Evolutionary conservation across 441 rosid species (phyloP).

Genomic region (Arabidopsis lyrata): DNA sequence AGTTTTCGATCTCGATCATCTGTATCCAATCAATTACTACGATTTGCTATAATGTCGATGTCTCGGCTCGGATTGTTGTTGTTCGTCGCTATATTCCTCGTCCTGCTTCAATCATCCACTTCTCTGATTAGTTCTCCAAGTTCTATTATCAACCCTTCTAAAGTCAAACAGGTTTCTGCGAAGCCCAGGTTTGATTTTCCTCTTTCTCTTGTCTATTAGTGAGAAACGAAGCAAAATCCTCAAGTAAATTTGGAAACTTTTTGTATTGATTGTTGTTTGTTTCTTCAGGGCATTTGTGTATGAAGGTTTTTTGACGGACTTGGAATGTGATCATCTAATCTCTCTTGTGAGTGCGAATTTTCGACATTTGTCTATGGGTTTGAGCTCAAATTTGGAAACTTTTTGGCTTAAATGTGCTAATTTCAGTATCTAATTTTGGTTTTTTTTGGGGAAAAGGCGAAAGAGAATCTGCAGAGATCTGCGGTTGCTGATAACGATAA

Average conservation of each 20-base stretch:
- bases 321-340: conserved; percentile 94
- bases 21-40: conserved; percentile 39
- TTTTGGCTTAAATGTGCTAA: not conserved
- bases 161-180: conserved; percentile 90
- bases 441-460: conserved; percentile 56
- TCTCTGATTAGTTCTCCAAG: conserved; percentile 54
- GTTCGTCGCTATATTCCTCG: conserved; percentile 50
- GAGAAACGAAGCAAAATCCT: not conserved
- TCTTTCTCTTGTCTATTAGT: not conserved
- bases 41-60: conserved; percentile 33
- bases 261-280: not conserved
- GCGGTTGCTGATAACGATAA: conserved; percentile 93
- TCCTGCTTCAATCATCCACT: conserved; percentile 51
- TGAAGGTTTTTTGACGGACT: conserved; percentile 85
- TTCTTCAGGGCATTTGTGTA: conserved; percentile 83
- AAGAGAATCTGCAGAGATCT: conserved; percentile 88
- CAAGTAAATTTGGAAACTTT: conserved; percentile 18
- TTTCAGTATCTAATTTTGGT: conserved; percentile 4
- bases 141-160: conserved; percentile 80
- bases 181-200: conserved; percentile 71
- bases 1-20: conserved; percentile 30
- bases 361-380: not conserved
- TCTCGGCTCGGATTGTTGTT: conserved; percentile 45
- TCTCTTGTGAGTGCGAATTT: conserved; percentile 62
- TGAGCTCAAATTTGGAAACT: conserved; percentile 32